A percentile compares a stretch with the other conserved stretches of the same genome.
Conservation (phyloP, 2,329 filamentous ascomycete genomes). For the Pseudonectria buxi region DNA sequence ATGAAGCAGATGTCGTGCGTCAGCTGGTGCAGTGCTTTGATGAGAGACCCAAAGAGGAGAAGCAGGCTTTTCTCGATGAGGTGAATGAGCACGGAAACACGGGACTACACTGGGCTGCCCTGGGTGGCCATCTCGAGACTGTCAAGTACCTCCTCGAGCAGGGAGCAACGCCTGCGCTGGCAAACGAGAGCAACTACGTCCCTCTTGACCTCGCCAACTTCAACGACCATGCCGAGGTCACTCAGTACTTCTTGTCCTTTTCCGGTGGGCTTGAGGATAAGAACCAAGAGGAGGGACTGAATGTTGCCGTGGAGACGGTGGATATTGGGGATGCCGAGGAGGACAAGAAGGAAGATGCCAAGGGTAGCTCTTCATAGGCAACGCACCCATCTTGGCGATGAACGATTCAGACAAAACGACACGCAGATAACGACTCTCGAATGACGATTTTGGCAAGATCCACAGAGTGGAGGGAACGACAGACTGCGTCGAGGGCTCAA, state of each 20-base stretch:
- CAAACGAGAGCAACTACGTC: conserved; percentile 80
- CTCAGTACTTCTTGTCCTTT: conserved; percentile 52
- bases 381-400: too few species aligned
- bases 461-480: too few species aligned
- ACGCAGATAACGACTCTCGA: too few species aligned
- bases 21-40: conserved; percentile 38
- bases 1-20: conserved; percentile 36
- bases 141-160: conserved; percentile 71
- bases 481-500: not conserved
- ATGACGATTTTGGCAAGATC: too few species aligned
- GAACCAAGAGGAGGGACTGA: conserved; percentile 40
- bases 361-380: not conserved
- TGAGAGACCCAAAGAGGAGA: conserved; percentile 32
- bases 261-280: conserved; percentile 41
- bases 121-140: conserved; percentile 77
- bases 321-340: conserved; percentile 31
- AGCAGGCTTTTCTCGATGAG: conserved; percentile 54
- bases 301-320: conserved; percentile 30
- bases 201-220: conserved; percentile 68
- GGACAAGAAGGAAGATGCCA: conserved; percentile 15
- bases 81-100: conserved; percentile 84
- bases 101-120: conserved; percentile 84
- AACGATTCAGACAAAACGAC: too few species aligned
- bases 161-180: conserved; percentile 69
- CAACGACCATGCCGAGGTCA: conserved; percentile 59